Conservation (phyloP, 116 monocot genomes). For the Dioscorea cayenensis region DNA sequence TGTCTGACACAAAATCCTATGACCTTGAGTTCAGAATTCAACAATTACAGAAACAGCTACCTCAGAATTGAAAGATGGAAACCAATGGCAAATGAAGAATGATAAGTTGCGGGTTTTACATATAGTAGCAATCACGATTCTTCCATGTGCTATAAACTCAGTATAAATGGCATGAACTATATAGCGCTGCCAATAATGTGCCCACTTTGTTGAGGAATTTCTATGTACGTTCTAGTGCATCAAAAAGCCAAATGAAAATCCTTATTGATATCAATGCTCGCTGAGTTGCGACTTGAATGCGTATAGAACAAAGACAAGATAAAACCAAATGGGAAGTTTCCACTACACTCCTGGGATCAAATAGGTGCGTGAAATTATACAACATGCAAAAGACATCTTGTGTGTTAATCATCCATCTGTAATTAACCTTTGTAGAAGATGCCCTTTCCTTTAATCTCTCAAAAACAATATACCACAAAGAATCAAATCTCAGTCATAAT, state of each 20-base stretch:
- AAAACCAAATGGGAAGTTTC: not conserved
- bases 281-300: not conserved
- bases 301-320: not conserved
- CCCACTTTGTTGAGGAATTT: not conserved
- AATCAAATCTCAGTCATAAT: too few relatives aligned
- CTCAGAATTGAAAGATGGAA: not conserved
- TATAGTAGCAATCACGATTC: not conserved
- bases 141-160: not conserved
- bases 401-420: too few relatives aligned
- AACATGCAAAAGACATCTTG: too few relatives aligned
- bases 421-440: too few relatives aligned
- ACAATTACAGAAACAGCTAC: too few relatives aligned
- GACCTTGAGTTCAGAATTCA: too few relatives aligned
- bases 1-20: too few relatives aligned
- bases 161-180: not conserved
- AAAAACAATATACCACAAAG: too few relatives aligned
- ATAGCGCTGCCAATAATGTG: not conserved
- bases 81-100: not conserved
- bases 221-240: too few relatives aligned
- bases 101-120: not conserved
- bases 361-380: too few relatives aligned
- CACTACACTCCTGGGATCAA: not conserved
- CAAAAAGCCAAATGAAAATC: not conserved
- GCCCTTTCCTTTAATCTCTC: too few relatives aligned
- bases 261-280: not conserved